Evolutionary conservation across 345 rosid genomes (phyloP).

Genomic region (Melaleuca quinquenervia): DNA sequence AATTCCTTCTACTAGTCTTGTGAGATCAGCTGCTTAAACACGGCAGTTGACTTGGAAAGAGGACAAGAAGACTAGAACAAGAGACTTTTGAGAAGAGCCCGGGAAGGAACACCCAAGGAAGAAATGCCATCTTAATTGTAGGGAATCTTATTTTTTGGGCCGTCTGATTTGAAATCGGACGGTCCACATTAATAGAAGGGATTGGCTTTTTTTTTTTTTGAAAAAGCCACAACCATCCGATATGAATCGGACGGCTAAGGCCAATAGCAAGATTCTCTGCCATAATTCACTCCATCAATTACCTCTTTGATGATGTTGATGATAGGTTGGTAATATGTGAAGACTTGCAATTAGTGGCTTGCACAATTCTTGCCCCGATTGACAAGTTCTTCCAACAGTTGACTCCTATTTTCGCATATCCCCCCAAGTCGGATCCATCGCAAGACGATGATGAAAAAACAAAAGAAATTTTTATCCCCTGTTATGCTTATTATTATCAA

Average conservation of each 20-base stretch:
- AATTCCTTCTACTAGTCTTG: neutral
- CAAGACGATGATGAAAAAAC: neutral
- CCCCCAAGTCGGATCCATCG: too few species aligned
- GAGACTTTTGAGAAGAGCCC: neutral
- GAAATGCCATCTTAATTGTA: too few species aligned
- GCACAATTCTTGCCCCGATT: neutral
- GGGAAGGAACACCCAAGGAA: neutral
- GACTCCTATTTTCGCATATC: neutral
- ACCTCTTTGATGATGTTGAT: neutral
- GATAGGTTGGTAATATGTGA: neutral
- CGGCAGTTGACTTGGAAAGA: neutral
- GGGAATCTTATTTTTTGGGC: too few species aligned
- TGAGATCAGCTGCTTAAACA: neutral
- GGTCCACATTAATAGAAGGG: too few species aligned
- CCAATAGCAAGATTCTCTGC: too few species aligned
- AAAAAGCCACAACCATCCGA: too few species aligned
- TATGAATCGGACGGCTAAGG: too few species aligned
- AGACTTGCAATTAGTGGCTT: neutral
- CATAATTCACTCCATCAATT: too few species aligned
- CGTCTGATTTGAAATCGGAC: too few species aligned
- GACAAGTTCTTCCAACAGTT: neutral
- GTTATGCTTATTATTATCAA: neutral
- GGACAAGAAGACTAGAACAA: neutral
- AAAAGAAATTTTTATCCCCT: neutral
- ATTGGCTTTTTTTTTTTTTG: too few species aligned